Conservation (phyloP, 192 early-diverging fungal species). For the Coemansia sp. region DNA sequence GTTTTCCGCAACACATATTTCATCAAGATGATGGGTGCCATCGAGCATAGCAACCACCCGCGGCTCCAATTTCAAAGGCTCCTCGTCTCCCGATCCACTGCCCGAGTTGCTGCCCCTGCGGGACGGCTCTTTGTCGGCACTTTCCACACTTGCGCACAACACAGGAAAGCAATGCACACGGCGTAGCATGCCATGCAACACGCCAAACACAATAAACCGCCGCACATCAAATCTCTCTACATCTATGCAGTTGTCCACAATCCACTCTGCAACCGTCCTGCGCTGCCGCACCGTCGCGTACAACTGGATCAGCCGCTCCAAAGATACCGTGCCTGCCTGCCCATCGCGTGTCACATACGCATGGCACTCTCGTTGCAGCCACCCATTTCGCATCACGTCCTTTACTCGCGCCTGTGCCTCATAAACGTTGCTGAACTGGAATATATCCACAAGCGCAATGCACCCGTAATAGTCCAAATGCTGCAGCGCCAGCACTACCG, state of each 20-base stretch:
- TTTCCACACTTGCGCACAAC: slow-evolving; percentile 7
- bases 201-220: slow-evolving; percentile 88
- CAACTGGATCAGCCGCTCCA: slow-evolving; percentile 72
- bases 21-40: slow-evolving; percentile 48
- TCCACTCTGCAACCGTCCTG: slow-evolving; percentile 81
- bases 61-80: not conserved
- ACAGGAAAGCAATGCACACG: slow-evolving; percentile 91
- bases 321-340: slow-evolving; percentile 54
- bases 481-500: slow-evolving; percentile 79
- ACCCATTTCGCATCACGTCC: slow-evolving; percentile 48
- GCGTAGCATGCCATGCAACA: slow-evolving; percentile 78
- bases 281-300: slow-evolving; percentile 81
- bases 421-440: slow-evolving; percentile 95
- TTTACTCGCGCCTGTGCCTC: slow-evolving; percentile 56
- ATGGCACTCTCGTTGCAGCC: slow-evolving; percentile 75
- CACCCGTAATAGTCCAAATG: slow-evolving; percentile 95
- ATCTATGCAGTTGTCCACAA: slow-evolving; percentile 69
- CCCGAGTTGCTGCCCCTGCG: not conserved
- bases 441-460: slow-evolving; percentile 86
- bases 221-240: slow-evolving; percentile 77
- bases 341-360: slow-evolving; percentile 64
- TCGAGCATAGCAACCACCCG: slow-evolving; percentile 28
- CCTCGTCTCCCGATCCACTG: not conserved
- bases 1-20: slow-evolving; percentile 32
- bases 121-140: not conserved